A percentile compares a stretch with the other conserved stretches of the same genome.
Evolutionary conservation across 2,329 filamentous ascomycete genomes (phyloP).

Genomic region (Diaporthe nobilis): DNA sequence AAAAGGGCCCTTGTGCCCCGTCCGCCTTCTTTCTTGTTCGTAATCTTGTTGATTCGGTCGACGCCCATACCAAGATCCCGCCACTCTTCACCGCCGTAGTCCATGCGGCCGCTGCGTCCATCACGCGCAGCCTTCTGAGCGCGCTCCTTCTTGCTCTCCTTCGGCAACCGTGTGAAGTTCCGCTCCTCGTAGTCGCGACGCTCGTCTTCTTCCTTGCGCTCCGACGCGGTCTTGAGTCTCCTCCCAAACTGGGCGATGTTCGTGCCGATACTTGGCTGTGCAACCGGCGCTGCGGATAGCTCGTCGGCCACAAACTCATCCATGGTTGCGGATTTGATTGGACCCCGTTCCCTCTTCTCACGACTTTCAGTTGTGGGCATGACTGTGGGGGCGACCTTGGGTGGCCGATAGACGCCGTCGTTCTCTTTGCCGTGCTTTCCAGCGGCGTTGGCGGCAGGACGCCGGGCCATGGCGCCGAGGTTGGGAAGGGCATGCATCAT

Average conservation of each 20-base stretch:
- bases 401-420: slow-evolving; percentile 88
- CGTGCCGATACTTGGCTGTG: slow-evolving; percentile 91
- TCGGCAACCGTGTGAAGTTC: slow-evolving; percentile 90
- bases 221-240: slow-evolving; percentile 80
- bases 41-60: slow-evolving; percentile 88
- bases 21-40: slow-evolving; percentile 74
- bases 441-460: slow-evolving; percentile 49
- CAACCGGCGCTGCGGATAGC: slow-evolving; percentile 83
- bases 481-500: slow-evolving; percentile 53
- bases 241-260: slow-evolving; percentile 87
- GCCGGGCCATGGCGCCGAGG: slow-evolving; percentile 54
- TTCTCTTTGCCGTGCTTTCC: slow-evolving; percentile 55
- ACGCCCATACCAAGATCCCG: slow-evolving; percentile 85
- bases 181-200: slow-evolving; percentile 89
- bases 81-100: slow-evolving; percentile 93
- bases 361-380: slow-evolving; percentile 80
- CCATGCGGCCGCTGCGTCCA: slow-evolving; percentile 70
- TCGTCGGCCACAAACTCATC: slow-evolving; percentile 94
- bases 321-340: slow-evolving; percentile 84
- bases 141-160: slow-evolving; percentile 88
- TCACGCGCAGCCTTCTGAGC: slow-evolving; percentile 73
- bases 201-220: slow-evolving; percentile 84
- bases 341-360: slow-evolving; percentile 72
- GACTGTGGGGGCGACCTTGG: slow-evolving; percentile 86
- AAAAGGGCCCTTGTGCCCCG: slow-evolving; percentile 72